Base-by-base conservation (phyloP, 768 basidiomycete genomes). In the Tulasnella sp. region DNA sequence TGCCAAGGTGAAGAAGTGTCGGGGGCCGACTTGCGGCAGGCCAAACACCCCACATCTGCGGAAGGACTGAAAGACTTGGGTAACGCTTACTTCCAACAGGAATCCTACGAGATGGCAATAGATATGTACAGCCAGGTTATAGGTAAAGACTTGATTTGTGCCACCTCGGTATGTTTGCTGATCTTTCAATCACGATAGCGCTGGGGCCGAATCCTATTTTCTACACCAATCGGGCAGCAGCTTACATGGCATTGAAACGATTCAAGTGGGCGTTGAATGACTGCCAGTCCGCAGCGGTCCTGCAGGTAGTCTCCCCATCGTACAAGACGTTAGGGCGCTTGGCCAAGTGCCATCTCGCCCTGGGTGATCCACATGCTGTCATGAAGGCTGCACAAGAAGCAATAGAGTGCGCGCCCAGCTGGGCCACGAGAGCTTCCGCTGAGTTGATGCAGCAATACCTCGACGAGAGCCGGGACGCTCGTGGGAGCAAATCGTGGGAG, bases 191-290 rank as follows among this genome's bases (percentile, higher is more conserved):
- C n/a, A n/a, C n/a, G n/a, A n/a, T n/a, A n/a, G n/a, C n/a, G n/a
- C n/a, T 38, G 34, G 15, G 15, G 34, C 27, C 49, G 8, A 86
- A 92, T 70, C 81, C 89, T 0, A 77, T 85, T 2, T 93, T 86
- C 67, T 75, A 85, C 63, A 88, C 88, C 0, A 94, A 94, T 69
- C 83, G 90, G 26, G 90, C 91, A 0, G 89, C 90, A 0, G 84
- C 89, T 1, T 80, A 84, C 68, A 93, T 94, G 80, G 81, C 82
- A 0, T 68, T 88, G 52, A 90, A 91, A 68, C 80, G 80, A 32
- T 93, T 85, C 76, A 76, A 81, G 30, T 72, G 74, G 0, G 91
- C 91, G 0, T 75, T 91, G 15, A 77, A 77, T 38, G 90, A 94
- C 67, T 92, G 88, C 66, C 89, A 88, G 68, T 75, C 75, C 34